Evolutionary conservation across 1,139 yeast species (phyloP).

Genomic region (Scheffersomyces lignicola): DNA sequence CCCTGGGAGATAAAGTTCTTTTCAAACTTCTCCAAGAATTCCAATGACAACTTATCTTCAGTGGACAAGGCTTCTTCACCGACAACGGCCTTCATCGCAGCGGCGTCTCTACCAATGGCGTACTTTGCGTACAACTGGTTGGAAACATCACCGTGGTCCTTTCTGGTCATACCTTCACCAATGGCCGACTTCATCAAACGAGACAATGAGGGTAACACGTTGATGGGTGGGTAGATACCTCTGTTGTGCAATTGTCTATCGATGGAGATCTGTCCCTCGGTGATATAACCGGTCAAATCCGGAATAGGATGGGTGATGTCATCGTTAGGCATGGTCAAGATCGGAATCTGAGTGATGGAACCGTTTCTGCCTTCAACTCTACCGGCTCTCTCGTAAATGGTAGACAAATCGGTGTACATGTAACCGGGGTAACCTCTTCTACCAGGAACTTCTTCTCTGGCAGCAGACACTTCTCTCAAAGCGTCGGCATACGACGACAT

Average conservation of each 20-base stretch:
- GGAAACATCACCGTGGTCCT: constrained; percentile 99
- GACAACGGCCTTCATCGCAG: constrained; percentile 99
- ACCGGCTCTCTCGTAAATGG: constrained; percentile 99
- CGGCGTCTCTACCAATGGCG: constrained; percentile 99
- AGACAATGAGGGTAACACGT: constrained; percentile 93
- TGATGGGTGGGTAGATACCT: constrained; percentile 98
- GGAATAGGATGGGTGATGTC: constrained; percentile 99
- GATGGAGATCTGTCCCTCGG: constrained; percentile 97
- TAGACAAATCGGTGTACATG: constrained; percentile 99
- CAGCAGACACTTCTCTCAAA: constrained; percentile 98
- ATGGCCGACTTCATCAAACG: constrained; percentile 99
- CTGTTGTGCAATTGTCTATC: constrained; percentile 96
- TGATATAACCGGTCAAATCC: constrained; percentile 98
- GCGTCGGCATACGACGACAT: constrained; percentile 99
- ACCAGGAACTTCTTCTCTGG: constrained; percentile 99
- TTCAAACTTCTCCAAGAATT: constrained; percentile 96
- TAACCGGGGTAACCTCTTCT: constrained; percentile 99
- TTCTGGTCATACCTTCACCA: constrained; percentile 99
- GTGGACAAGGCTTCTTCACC: constrained; percentile 99
- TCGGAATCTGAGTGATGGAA: constrained; percentile 97
- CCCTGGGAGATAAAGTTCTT: constrained; percentile 94
- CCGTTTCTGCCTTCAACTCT: constrained; percentile 99
- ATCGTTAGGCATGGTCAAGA: constrained; percentile 99
- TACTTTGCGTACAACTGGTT: constrained; percentile 98
- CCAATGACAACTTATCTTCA: constrained; percentile 95